Evolutionary conservation across 2,329 filamentous ascomycete genomes (phyloP), one percentile per base, ranked within the genome.

Genomic region (Hymenoscyphus fructigenus): DNA sequence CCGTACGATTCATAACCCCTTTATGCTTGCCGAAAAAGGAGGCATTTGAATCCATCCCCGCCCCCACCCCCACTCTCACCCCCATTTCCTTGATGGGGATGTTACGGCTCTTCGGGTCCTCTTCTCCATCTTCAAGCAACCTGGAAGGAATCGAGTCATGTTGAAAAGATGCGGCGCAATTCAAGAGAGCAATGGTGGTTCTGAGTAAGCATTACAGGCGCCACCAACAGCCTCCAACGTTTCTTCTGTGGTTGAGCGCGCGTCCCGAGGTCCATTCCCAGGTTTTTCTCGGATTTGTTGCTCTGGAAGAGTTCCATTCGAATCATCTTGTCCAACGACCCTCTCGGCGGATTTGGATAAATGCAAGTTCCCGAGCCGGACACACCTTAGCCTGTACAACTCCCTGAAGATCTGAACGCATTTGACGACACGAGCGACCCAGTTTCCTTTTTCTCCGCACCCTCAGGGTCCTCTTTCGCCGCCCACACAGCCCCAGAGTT

Each of bases 331-430:
- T 9, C 44, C 44, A 50, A 50, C 44, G 44, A 50, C 44, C 44
- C 34, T 36, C 34, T 36, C 34, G 34, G 44, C n/a, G n/a, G 9
- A 20, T 50, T 23, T 50, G 44, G 44, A 50, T 50, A 50, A 50
- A 50, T 50, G 44, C 44, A 50, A n/a, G 44, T 20, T 50, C 44
- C 44, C 44, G 44, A 50, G 23, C 44, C n/a, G 44, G 44, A 50
- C 44, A 50, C n/a, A 50, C n/a, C n/a, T n/a, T n/a, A 36, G 34
- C 34, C 34, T 36, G 34, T 36, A 32, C 29, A 32, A 32, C 29
- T 32, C 34, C 44, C 44, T 50, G 44, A 50, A 50, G 44, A 50
- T 50, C 44, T 50, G n/a, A 23, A 20, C 44, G 44, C 44, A 50
- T 50, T 50, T 15, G 44, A 50, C 44, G 44, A 50, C 3, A 50